Evolutionary conservation across 352 stramenopile genomes (phyloP), one percentile per base, ranked within the genome.

Genomic region (Globisporangium emineosum): DNA sequence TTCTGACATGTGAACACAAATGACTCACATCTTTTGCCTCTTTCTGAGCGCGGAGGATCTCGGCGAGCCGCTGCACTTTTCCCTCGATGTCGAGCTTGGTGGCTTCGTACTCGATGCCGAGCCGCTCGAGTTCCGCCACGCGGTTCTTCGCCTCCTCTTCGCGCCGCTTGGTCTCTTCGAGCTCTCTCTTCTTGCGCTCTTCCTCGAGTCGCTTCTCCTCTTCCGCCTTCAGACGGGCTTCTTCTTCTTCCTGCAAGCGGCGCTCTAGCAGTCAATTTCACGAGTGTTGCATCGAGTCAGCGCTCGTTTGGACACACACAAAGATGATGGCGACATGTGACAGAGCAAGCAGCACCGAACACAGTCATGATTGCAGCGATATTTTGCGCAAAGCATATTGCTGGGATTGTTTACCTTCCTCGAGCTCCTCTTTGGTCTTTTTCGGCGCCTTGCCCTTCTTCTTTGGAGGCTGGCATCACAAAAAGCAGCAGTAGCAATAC

Each of bases 351-450:
- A 56, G 13, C 50, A 56, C n/a, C 19, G 17, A 52, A 21, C 45
- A 52, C 9, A 19, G 45, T 12, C n/a, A 29, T 19, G 3, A 8
- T 10, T n/a, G 0, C 21, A 52, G 45, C 45, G n/a, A 25, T 52
- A 17, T 2, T 25, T 23, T 4, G 21, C 15, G 40, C 13, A 23
- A 21, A 47, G 3, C 40, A 21, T n/a, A 17, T 5, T 47, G 40
- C 33, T 2, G 2, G n/a, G 17, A 10, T 17, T 17, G n/a, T 35
- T 9, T 27, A 86, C 77, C 77, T 71, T 91, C 82, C 64, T 91
- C 82, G 42, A 91, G 78, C 72, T 93, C 73, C 60, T 90, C 82
- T 60, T 92, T 92, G 72, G 75, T 87, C 67, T 91, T 92, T 65
- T 94, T 92, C 5, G 83, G 82, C 17, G 77, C 75, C 64, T 94